Evolutionary conservation across 495 filamentous ascomycete species (phyloP).

Genomic region (Chaetomium tenue): DNA sequence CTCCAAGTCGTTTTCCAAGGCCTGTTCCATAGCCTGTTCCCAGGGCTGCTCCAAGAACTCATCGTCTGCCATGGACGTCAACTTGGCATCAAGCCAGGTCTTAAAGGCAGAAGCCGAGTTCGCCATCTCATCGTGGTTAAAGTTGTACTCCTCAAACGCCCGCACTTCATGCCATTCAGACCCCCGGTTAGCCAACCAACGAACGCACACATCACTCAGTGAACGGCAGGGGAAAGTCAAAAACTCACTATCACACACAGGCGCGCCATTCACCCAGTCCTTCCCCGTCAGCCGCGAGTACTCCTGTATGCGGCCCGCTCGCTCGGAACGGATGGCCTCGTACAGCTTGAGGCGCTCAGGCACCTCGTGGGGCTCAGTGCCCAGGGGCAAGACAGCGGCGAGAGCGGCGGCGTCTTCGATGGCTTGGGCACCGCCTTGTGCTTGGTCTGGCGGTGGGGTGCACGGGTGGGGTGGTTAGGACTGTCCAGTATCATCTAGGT

Average conservation of each 20-base stretch:
- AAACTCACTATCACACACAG: background rate
- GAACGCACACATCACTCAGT: no score
- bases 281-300: conserved; percentile 49
- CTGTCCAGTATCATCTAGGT: no score
- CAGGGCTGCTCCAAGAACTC: no score
- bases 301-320: conserved; percentile 56
- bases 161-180: background rate
- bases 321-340: conserved; percentile 50
- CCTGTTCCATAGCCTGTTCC: no score
- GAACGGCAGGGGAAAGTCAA: no score
- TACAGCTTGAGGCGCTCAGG: conserved; percentile 53
- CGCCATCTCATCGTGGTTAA: conserved; percentile 6
- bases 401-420: conserved; percentile 62
- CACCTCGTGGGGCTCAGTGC: conserved; percentile 43
- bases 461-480: no score
- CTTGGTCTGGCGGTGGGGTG: conserved; percentile 38
- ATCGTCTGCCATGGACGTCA: no score
- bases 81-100: background rate
- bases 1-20: no score
- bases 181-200: no score
- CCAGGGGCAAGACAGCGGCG: conserved; percentile 50
- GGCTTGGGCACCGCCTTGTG: conserved; percentile 56
- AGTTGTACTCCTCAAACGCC: conserved; percentile 10
- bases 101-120: background rate
- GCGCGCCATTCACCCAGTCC: conserved; percentile 32